Evolutionary conservation across 148 eudicot genomes (phyloP).

Genomic region (Nyssa sinensis): DNA sequence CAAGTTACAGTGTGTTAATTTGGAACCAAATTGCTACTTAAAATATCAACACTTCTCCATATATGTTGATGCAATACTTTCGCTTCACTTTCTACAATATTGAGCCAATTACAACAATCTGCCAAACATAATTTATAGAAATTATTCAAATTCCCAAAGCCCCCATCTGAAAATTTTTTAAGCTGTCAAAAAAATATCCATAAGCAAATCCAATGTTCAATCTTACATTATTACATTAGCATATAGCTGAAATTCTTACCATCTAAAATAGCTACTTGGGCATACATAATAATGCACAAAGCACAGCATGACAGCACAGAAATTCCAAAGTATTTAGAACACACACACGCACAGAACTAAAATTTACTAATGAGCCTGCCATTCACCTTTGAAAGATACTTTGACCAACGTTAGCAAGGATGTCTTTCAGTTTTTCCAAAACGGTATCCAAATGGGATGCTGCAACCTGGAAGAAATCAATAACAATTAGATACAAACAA

Average conservation of each 20-base stretch:
- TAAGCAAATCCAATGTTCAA: not conserved
- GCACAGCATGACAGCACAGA: not conserved
- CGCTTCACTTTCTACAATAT: not conserved
- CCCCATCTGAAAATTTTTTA: not conserved
- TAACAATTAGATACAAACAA: slow-evolving; percentile 10
- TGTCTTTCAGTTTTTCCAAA: slow-evolving; percentile 84
- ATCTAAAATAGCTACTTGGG: not conserved
- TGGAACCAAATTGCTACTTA: not conserved
- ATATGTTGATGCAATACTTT: not conserved
- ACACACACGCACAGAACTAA: not conserved
- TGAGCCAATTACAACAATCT: too few species aligned
- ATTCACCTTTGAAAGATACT: slow-evolving; percentile 73
- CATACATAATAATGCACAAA: not conserved
- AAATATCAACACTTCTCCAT: not conserved
- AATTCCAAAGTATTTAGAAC: not conserved
- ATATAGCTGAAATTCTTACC: too few species aligned
- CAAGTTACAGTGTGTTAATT: not conserved
- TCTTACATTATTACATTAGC: too few species aligned
- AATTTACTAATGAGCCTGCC: slow-evolving; percentile 5
- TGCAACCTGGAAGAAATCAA: slow-evolving; percentile 54
- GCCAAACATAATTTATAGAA: too few species aligned
- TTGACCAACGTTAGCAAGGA: slow-evolving; percentile 85
- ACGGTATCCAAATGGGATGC: slow-evolving; percentile 98
- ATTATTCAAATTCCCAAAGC: not conserved
- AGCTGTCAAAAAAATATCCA: not conserved